Base-by-base conservation (phyloP, 2,329 filamentous ascomycete genomes). In the Pseudocercospora macadamiae region DNA sequence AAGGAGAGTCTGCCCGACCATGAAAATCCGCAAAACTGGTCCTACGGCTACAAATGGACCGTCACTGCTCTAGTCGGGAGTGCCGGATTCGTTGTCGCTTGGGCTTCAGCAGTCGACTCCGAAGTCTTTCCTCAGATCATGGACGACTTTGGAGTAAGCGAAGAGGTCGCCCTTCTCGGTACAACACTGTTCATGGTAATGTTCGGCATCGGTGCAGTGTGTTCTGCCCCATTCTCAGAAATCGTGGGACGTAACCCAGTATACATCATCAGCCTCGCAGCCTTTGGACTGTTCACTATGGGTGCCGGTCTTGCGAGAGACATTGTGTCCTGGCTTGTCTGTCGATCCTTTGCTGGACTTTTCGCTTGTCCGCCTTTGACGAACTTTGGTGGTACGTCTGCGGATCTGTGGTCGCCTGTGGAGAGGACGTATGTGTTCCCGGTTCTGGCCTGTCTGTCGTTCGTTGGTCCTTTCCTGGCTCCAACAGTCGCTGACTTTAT, bases 401-500 rank as follows among this genome's bases (percentile, higher is more conserved):
- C 61, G 6, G 69, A 71, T 54, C 54, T 70, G 37, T 71, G 62
- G 54, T 55, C 57, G 8, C 61, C 62, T 3, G 48, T 59, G 42
- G 63, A 67, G 42, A 62, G 61, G 26, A 64, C 62, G 10, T 63
- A 57, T 34, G 55, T 51, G 2, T 69, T 64, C 30, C 67, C 67
- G 1, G 34, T 68, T 5, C 61, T 68, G 34, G 62, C 65, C 2
- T 21, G 57, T 21, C 16, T 36, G 18, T 45, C 36, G 3, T 70
- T 71, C 26, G 62, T 61, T 64, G 75, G 75, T 0, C 75, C 75
- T 2, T 68, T 72, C 28, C 67, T 74, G 1, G 77, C 74, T 26
- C 78, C 78, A 2, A 70, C 79, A 2, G 73, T 77, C 4, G 77
- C 78, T 3, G 73, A 30, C 74, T 80, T 73, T 62, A 76, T 80